These are phyloP conservation scores for Microbotryum lychnidis-dioicae DNA, from an alignment of 1,284 basidiomycete species.

Conservation along the genomic window DNA sequence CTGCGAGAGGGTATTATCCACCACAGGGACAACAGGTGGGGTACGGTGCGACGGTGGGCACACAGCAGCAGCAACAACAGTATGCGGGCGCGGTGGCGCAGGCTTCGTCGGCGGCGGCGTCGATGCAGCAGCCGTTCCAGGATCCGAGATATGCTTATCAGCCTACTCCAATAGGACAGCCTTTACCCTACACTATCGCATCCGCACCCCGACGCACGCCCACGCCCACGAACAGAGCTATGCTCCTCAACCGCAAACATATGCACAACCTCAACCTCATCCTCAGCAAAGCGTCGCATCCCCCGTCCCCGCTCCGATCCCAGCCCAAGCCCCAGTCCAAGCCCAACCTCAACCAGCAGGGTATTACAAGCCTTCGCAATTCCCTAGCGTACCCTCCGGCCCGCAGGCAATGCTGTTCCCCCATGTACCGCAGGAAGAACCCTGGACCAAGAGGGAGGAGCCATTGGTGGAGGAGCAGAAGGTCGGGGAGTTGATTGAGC, in stretches of 20 bases:
- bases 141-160: background rate
- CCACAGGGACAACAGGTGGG: no score
- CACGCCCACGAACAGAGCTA: background rate
- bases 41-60: no score
- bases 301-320: background rate
- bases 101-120: no score
- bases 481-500: slow-evolving; percentile 25
- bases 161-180: background rate
- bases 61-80: no score
- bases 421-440: slow-evolving; percentile 6
- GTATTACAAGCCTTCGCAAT: slow-evolving; percentile 22
- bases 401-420: slow-evolving; percentile 11
- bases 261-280: background rate
- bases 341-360: slow-evolving; percentile 10
- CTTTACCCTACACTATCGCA: background rate
- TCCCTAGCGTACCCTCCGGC: slow-evolving; percentile 16
- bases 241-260: background rate
- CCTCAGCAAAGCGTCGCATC: background rate
- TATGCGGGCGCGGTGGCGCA: no score
- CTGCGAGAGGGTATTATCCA: no score
- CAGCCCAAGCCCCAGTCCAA: background rate
- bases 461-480: slow-evolving; percentile 6
- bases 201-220: background rate
- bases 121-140: no score
- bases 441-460: slow-evolving; percentile 1